Percentiles rank a stretch among this genome's conserved stretches.
These are phyloP conservation scores for Penicillium sclerotigenum DNA, from an alignment of 2,329 filamentous ascomycete species.

Conservation along the genomic window DNA sequence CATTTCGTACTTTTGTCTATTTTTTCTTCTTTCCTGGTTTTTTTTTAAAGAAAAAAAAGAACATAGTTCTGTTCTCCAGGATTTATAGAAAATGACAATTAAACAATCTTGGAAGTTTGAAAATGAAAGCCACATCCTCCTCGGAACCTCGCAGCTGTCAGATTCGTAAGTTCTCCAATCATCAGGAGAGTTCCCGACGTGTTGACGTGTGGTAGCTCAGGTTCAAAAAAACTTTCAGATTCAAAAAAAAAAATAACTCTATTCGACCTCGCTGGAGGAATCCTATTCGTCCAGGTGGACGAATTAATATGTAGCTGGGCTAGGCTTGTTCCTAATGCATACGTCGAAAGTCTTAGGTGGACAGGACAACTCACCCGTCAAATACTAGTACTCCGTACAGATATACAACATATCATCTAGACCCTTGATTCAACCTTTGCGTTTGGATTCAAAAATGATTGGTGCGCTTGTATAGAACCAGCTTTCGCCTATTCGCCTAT, in stretches of 20 bases:
- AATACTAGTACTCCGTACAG: no score
- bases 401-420: not conserved
- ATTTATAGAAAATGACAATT: not conserved
- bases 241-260: conserved; percentile 14
- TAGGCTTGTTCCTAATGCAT: conserved; percentile 14
- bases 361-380: conserved; percentile 14
- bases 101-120: not conserved
- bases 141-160: conserved; percentile 1
- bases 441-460: not conserved
- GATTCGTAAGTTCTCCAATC: not conserved
- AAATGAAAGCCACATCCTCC: no score
- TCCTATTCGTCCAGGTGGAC: not conserved
- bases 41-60: no score
- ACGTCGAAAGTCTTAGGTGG: conserved; percentile 6
- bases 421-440: not conserved
- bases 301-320: conserved; percentile 4
- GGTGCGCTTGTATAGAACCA: not conserved
- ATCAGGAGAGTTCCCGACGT: not conserved
- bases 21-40: not conserved
- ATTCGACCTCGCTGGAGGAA: not conserved
- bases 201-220: conserved; percentile 11
- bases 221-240: no score
- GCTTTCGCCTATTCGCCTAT: not conserved
- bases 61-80: no score
- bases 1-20: not conserved